Percentiles rank a stretch among this genome's conserved stretches.
Conservation (phyloP, 192 early-diverging fungal genomes). For the Endogone sp. region DNA sequence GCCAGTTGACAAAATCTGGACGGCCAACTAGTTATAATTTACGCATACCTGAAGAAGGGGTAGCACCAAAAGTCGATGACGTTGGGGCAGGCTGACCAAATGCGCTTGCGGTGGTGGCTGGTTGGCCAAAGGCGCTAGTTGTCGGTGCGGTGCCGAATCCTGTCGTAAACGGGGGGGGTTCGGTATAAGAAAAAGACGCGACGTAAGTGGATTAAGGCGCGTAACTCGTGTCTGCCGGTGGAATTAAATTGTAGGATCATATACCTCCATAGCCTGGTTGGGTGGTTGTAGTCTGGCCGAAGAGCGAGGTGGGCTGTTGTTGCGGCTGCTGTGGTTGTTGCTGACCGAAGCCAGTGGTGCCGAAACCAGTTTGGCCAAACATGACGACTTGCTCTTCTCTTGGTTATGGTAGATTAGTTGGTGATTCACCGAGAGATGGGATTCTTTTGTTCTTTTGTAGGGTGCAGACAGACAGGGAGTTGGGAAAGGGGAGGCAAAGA, state of each 20-base stretch:
- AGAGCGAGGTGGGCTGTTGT: neutral
- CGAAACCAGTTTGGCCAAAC: slow-evolving; percentile 3
- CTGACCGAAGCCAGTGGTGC: slow-evolving; percentile 17
- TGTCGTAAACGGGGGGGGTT: neutral
- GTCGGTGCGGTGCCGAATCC: slow-evolving; percentile 16
- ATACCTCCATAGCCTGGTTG: too few species aligned
- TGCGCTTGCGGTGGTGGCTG: slow-evolving; percentile 5
- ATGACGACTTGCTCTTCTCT: too few species aligned
- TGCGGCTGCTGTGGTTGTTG: slow-evolving; percentile 20
- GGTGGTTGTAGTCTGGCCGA: too few species aligned
- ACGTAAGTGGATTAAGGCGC: neutral
- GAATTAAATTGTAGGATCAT: slow-evolving; percentile 6
- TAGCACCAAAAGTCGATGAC: slow-evolving; percentile 25
- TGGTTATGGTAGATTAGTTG: too few species aligned
- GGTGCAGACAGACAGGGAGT: too few species aligned
- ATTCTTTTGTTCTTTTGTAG: too few species aligned
- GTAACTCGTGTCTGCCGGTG: neutral
- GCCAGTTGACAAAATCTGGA: too few species aligned
- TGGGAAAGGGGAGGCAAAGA: too few species aligned
- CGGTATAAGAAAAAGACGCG: neutral
- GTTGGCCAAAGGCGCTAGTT: slow-evolving; percentile 17
- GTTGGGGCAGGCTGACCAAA: slow-evolving; percentile 31
- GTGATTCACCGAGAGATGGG: too few species aligned
- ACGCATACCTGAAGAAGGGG: slow-evolving; percentile 18
- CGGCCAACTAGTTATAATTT: neutral